Evolutionary conservation across 2,329 filamentous ascomycete genomes (phyloP), one percentile per base, ranked within the genome.

Genomic region (Penicillium sp.): DNA sequence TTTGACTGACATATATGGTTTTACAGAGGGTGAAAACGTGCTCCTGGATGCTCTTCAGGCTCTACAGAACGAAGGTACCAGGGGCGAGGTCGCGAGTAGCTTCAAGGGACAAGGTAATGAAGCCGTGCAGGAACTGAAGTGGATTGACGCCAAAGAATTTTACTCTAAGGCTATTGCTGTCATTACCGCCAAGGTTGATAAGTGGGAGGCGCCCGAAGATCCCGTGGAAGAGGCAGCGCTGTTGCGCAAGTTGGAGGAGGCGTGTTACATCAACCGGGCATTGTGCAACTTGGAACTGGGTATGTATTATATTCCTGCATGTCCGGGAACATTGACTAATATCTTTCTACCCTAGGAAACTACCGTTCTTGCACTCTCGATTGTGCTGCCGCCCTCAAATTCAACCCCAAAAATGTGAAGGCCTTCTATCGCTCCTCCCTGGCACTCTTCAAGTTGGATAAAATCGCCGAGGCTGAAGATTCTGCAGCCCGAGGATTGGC

Each of bases 61-160:
- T 0, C 79, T 99, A 37, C 90, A 91, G 30, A 96, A 97, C 71
- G 94, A 99, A 77, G 95, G 94, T 19, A 92, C 91, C 9, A 86
- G 90, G 46, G 82, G 87, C 10, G 93, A 97, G 72, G 88, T 96
- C 59, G 89, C 87, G 19, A 77, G 83, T 42, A 90, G 90, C 61
- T 97, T 97, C 78, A 91, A 94, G 67, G 88, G 93, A 70, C 89
- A 91, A 63, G 94, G 94, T 33, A 99, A 99, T 72, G 93, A 97
- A 67, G 87, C 84, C 67, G 96, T 95, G 69, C 82, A 83, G 65
- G 80, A 81, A 53, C 87, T 86, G 73, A 80, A 84, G 45, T 96
- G 88, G 85, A 79, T 75, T 26, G 91, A 97, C 73, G 94, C 92
- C 4, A 88, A 88, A 69, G 91, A 96, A 73, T 97, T 92, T 73